Conservation (phyloP, 2,329 filamentous ascomycete species). For the Colletotrichum caudatum region DNA sequence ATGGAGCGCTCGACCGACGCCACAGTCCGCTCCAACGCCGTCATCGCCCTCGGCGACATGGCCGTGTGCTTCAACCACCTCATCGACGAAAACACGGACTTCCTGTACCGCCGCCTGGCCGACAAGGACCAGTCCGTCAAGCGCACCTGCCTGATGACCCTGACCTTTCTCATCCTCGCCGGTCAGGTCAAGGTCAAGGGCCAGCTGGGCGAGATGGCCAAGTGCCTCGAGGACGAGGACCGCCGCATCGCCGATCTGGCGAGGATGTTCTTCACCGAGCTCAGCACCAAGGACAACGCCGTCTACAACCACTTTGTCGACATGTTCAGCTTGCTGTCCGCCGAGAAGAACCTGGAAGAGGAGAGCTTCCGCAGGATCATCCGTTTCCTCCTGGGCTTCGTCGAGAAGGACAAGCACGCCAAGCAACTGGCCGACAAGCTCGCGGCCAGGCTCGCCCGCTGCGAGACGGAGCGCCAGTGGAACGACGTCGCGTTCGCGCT, state of each 20-base stretch:
- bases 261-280: conserved; percentile 97
- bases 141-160: conserved; percentile 96
- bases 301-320: conserved; percentile 99
- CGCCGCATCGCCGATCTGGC: conserved; percentile 93
- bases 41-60: conserved; percentile 98
- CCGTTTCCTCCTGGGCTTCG: conserved; percentile 93
- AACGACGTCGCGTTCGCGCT: conserved; percentile 96
- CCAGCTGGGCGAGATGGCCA: conserved; percentile 98
- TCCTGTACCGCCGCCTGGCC: conserved; percentile 92
- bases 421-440: conserved; percentile 94
- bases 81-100: conserved; percentile 99
- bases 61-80: conserved; percentile 99
- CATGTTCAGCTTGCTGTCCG: conserved; percentile 94
- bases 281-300: conserved; percentile 97
- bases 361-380: conserved; percentile 88
- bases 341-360: conserved; percentile 83
- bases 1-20: conserved; percentile 94
- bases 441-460: conserved; percentile 84
- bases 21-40: conserved; percentile 93
- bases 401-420: conserved; percentile 99
- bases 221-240: conserved; percentile 97
- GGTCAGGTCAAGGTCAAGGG: conserved; percentile 99
- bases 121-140: conserved; percentile 92
- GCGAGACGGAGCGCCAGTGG: conserved; percentile 95
- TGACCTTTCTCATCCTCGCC: conserved; percentile 96